These are phyloP conservation scores for Ilyonectria sp. DNA, from an alignment of 2,329 filamentous ascomycete genomes.

Conservation along the genomic window DNA sequence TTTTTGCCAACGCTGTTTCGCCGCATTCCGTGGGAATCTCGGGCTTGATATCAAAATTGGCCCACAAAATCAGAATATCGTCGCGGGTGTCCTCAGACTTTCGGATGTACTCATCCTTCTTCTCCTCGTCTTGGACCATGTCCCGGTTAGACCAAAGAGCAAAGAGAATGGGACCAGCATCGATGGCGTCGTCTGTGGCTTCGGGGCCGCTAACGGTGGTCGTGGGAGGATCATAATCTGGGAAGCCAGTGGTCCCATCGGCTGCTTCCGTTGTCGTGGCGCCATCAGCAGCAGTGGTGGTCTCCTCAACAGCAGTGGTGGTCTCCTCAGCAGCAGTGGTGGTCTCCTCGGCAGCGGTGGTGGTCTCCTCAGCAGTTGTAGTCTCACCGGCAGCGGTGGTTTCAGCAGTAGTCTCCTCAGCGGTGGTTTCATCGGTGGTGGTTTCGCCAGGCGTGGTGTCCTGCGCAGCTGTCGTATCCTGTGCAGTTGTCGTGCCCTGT, in stretches of 20 bases:
- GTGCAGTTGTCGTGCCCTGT: neutral
- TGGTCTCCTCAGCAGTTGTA: neutral
- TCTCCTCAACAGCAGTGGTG: no score
- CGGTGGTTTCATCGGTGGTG: neutral
- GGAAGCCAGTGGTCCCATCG: conserved; percentile 4
- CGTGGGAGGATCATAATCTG: conserved; percentile 14
- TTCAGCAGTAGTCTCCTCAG: neutral
- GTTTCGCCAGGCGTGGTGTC: neutral
- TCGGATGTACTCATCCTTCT: conserved; percentile 27
- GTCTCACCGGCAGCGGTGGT: neutral
- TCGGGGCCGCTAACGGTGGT: conserved; percentile 12
- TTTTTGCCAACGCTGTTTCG: conserved; percentile 21
- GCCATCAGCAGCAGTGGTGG: neutral
- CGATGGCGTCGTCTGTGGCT: conserved; percentile 8
- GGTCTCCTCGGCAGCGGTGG: neutral
- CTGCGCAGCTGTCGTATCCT: neutral
- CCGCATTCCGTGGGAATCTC: conserved; percentile 12
- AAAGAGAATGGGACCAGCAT: conserved; percentile 14
- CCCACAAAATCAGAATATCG: conserved; percentile 21
- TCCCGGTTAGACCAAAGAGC: conserved; percentile 30
- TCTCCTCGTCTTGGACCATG: conserved; percentile 18
- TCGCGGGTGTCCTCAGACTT: conserved; percentile 20
- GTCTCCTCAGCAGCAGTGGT: neutral
- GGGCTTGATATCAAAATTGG: conserved; percentile 25
- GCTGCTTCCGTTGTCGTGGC: conserved; percentile 2